Percentiles rank a stretch among this genome's conserved stretches.
These are phyloP conservation scores for Solanum appendiculatum DNA, from an alignment of 257 asterid species.

Conservation along the genomic window DNA sequence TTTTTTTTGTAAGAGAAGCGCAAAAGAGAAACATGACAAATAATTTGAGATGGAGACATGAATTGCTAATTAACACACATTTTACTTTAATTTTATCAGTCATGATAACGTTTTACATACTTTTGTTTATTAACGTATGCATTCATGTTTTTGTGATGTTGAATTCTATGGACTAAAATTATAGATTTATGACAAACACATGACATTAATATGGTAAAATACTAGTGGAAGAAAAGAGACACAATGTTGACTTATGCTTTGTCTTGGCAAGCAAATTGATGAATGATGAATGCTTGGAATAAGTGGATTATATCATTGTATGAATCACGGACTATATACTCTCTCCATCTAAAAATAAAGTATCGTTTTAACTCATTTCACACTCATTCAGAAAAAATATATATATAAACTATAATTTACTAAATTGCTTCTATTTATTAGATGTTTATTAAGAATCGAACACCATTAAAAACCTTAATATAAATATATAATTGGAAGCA, in stretches of 20 bases:
- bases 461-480: not conserved
- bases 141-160: not conserved
- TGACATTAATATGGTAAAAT: not conserved
- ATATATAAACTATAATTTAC: too few species aligned
- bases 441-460: not conserved
- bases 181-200: not conserved
- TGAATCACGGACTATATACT: not conserved
- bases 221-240: not conserved
- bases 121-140: not conserved
- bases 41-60: not conserved
- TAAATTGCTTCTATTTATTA: too few species aligned
- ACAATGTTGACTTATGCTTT: not conserved
- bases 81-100: not conserved
- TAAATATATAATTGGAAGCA: not conserved
- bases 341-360: rapidly evolving
- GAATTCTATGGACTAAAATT: not conserved
- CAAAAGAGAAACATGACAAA: too few species aligned
- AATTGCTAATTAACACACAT: not conserved
- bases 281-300: not conserved
- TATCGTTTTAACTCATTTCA: not conserved
- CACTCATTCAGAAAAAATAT: too few species aligned
- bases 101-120: not conserved
- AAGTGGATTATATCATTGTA: not conserved
- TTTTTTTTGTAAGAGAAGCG: too few species aligned
- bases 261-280: not conserved